A percentile compares a stretch with the other conserved stretches of the same genome.
Evolutionary conservation across 2,329 filamentous ascomycete genomes (phyloP).

Genomic region (Aspergillus fijiensis): DNA sequence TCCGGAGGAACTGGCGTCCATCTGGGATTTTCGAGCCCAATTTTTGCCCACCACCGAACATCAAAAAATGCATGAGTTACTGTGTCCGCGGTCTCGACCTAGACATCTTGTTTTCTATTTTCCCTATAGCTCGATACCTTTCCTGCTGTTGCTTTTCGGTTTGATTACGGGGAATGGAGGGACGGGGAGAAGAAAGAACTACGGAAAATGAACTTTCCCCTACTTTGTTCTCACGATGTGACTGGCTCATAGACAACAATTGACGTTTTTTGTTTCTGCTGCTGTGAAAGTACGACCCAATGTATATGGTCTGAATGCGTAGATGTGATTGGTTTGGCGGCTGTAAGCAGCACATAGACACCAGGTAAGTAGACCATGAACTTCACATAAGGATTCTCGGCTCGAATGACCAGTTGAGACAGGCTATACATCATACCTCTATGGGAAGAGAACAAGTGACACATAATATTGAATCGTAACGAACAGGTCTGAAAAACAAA

Average conservation of each 20-base stretch:
- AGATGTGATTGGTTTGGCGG: too few relatives aligned
- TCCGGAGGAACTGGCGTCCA: constrained; percentile 7
- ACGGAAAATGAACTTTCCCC: not conserved
- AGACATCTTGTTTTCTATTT: constrained; percentile 11
- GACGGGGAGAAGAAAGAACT: constrained; percentile 9
- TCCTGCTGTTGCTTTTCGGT: constrained; percentile 3
- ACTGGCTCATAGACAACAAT: constrained; percentile 24
- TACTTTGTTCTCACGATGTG: constrained; percentile 9
- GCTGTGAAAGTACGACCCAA: not conserved
- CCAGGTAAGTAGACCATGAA: too few relatives aligned
- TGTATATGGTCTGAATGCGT: not conserved
- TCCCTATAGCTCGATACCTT: constrained; percentile 1
- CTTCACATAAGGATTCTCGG: too few relatives aligned
- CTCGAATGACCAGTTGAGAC: too few relatives aligned
- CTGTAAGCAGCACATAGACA: too few relatives aligned
- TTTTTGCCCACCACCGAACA: constrained; percentile 2
- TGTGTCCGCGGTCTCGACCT: constrained; percentile 8
- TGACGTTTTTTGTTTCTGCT: not conserved
- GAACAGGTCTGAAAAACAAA: not conserved
- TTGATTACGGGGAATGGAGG: constrained; percentile 12
- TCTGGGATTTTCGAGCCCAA: not conserved
- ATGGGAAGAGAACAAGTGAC: not conserved
- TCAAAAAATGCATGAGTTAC: not conserved
- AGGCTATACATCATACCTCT: too few relatives aligned
- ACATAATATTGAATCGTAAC: not conserved